phyloP scores from a whole-genome alignment of 176 grass and related monocot genomes.

The Ensete ventricosum region DNA sequence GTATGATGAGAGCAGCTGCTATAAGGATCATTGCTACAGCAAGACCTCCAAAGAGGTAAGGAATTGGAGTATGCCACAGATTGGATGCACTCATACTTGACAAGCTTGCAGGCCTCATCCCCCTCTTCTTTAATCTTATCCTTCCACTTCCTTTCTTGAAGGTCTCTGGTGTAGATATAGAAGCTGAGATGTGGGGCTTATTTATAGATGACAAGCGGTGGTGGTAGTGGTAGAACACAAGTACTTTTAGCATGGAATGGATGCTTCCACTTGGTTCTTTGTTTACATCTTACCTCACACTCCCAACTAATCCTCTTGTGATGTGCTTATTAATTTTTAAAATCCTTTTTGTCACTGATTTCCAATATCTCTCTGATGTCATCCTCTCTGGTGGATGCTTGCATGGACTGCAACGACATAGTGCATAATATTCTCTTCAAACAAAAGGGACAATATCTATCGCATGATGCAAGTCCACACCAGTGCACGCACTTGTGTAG shows the following conservation, averaged over 20 bases:
- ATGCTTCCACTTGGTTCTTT: slow-evolving; percentile 1
- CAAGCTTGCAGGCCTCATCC: slow-evolving; percentile 6
- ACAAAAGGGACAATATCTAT: no score
- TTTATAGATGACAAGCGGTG: not conserved
- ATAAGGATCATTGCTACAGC: not conserved
- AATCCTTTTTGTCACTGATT: not conserved
- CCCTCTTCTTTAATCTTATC: not conserved
- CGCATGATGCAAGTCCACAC: no score
- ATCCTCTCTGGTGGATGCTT: no score
- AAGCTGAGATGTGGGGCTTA: not conserved
- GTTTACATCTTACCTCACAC: not conserved
- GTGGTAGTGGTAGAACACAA: not conserved
- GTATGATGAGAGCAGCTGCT: not conserved
- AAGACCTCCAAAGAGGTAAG: slow-evolving; percentile 6
- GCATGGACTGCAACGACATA: no score
- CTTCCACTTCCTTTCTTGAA: not conserved
- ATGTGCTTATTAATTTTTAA: not conserved
- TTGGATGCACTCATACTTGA: not conserved
- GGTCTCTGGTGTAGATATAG: not conserved
- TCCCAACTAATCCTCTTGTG: not conserved
- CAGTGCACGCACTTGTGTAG: no score
- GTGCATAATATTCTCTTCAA: no score
- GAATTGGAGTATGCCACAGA: slow-evolving; percentile 7
- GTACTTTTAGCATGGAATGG: not conserved
- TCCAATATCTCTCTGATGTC: not conserved